Conservation (phyloP, 2,329 filamentous ascomycete genomes). For the Neonectria hederae region DNA sequence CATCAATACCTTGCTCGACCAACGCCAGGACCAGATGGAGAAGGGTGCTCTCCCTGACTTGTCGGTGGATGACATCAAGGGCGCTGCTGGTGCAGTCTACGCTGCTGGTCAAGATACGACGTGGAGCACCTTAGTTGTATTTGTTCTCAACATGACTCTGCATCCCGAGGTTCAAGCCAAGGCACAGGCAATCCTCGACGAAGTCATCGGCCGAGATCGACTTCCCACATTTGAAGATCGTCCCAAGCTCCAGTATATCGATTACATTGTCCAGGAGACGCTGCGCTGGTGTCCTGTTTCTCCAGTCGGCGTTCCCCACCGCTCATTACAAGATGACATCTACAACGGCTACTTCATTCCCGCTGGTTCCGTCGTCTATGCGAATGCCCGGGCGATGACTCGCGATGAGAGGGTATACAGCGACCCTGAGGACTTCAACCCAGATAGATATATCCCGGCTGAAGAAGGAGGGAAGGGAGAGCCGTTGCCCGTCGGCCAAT, state of each 20-base stretch:
- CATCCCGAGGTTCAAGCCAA: constrained; percentile 52
- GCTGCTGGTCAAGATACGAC: constrained; percentile 29
- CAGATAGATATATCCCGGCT: constrained; percentile 16
- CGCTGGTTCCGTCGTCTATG: constrained; percentile 18
- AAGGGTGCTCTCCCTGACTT: constrained; percentile 46
- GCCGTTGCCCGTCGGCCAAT: constrained; percentile 15
- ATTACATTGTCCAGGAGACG: constrained; percentile 23
- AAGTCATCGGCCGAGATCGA: constrained; percentile 52
- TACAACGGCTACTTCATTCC: constrained; percentile 24
- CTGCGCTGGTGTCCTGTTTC: constrained; percentile 21
- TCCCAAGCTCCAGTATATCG: constrained; percentile 17
- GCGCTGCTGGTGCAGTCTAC: constrained; percentile 17
- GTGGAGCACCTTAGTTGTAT: constrained; percentile 45
- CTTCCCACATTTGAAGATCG: constrained; percentile 53
- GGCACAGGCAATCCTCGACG: constrained; percentile 51
- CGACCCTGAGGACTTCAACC: constrained; percentile 12
- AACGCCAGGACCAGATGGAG: constrained; percentile 37
- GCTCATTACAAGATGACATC: constrained; percentile 12
- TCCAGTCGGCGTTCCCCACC: constrained; percentile 21
- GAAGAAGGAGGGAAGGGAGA: constrained; percentile 19
- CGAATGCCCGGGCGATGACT: constrained; percentile 21
- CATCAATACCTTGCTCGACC: constrained; percentile 40
- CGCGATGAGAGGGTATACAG: constrained; percentile 10
- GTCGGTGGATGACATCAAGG: constrained; percentile 30
- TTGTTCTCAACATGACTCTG: constrained; percentile 57